phyloP scores from a whole-genome alignment of 176 grass and related monocot species.

The bread wheat (Triticum aestivum) region DNA sequence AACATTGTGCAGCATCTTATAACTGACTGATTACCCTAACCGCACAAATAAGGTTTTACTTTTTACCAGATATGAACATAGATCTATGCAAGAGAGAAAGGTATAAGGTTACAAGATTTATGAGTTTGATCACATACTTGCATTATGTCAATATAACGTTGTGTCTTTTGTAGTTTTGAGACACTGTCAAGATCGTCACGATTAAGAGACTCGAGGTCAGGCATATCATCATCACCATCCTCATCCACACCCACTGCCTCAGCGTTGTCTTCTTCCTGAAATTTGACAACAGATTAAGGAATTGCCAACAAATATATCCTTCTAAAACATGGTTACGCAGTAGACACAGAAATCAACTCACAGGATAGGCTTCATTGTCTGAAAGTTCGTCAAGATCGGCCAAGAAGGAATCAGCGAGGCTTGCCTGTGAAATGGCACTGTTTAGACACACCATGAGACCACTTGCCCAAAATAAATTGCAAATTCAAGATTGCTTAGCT shows the following conservation, averaged over 20 bases:
- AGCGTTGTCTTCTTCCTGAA: constrained; percentile 54
- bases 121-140: constrained; percentile 34
- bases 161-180: constrained; percentile 64
- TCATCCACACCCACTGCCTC: constrained; percentile 50
- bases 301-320: neutral
- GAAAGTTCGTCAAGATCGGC: constrained; percentile 93
- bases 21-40: neutral
- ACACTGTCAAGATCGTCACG: constrained; percentile 68
- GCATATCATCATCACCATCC: constrained; percentile 50
- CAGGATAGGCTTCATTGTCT: constrained; percentile 68
- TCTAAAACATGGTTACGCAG: neutral
- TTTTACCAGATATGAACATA: neutral
- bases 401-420: constrained; percentile 91
- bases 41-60: neutral
- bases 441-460: neutral
- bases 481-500: neutral
- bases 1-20: neutral
- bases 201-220: constrained; percentile 59
- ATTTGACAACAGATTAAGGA: constrained; percentile 17
- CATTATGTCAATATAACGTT: constrained; percentile 73
- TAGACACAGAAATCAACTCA: constrained; percentile 53
- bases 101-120: neutral
- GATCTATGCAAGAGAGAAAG: neutral
- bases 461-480: neutral
- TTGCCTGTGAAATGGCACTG: constrained; percentile 48